These are phyloP conservation scores for Phaeosphaeriaceae sp. DNA, from an alignment of 2,329 filamentous ascomycete species.

Conservation along the genomic window DNA sequence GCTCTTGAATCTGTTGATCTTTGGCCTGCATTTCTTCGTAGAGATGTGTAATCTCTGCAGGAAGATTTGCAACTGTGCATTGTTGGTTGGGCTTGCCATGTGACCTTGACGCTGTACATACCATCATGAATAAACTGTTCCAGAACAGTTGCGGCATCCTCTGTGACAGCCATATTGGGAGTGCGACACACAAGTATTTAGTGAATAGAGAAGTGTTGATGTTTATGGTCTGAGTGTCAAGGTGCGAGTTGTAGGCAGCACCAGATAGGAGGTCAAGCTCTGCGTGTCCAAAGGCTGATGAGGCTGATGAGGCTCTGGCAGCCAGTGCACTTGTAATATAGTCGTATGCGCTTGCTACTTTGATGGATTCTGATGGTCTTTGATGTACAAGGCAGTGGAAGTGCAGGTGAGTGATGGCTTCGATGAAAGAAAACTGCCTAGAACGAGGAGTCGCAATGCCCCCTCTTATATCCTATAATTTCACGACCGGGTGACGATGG, in stretches of 20 bases:
- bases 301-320: background rate
- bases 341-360: slow-evolving; percentile 6
- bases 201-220: too few species aligned
- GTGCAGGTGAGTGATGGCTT: slow-evolving; percentile 5
- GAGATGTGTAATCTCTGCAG: slow-evolving; percentile 81
- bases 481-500: background rate
- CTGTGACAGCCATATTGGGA: slow-evolving; percentile 49
- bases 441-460: background rate
- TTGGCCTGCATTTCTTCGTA: slow-evolving; percentile 85
- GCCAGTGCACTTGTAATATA: background rate
- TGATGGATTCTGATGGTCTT: slow-evolving; percentile 26
- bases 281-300: too few species aligned
- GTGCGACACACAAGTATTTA: too few species aligned
- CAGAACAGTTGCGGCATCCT: slow-evolving; percentile 72
- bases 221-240: background rate
- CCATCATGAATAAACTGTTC: slow-evolving; percentile 79
- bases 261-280: background rate
- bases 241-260: background rate
- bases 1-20: slow-evolving; percentile 73
- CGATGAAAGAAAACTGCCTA: slow-evolving; percentile 1
- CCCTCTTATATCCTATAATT: too few species aligned
- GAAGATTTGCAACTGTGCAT: slow-evolving; percentile 71
- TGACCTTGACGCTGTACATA: slow-evolving; percentile 28
- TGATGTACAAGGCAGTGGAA: slow-evolving; percentile 22
- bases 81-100: slow-evolving; percentile 15